Conservation (phyloP, 2,329 filamentous ascomycete genomes). For the Nemania sp. region DNA sequence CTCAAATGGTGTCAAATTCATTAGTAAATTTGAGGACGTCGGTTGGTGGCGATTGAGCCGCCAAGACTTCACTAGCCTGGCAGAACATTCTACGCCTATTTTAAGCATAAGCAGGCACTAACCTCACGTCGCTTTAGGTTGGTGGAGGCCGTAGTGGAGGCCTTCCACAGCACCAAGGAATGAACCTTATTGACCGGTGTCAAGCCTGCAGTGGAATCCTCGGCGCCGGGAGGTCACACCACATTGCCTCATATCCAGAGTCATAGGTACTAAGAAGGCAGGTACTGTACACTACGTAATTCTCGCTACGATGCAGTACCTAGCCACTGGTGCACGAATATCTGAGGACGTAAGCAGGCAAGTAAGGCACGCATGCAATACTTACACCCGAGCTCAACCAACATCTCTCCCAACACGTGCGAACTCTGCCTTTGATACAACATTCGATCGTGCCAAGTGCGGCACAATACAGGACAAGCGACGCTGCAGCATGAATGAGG, state of each 20-base stretch:
- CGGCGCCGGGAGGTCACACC: slow-evolving; percentile 13
- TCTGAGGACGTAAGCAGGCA: too few relatives aligned
- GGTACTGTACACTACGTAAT: too few relatives aligned
- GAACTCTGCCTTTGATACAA: slow-evolving; percentile 13
- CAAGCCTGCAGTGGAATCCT: slow-evolving; percentile 21
- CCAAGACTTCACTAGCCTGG: slow-evolving; percentile 16
- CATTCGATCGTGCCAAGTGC: slow-evolving; percentile 2
- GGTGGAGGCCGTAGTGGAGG: too few relatives aligned
- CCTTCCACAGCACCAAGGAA: too few relatives aligned
- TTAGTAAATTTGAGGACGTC: slow-evolving; percentile 17
- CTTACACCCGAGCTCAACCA: too few relatives aligned
- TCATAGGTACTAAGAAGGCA: too few relatives aligned
- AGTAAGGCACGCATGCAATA: too few relatives aligned
- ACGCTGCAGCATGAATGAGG: slow-evolving; percentile 1
- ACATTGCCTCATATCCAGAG: neutral
- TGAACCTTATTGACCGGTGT: too few relatives aligned
- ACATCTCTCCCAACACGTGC: slow-evolving; percentile 13
- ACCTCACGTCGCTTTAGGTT: too few relatives aligned
- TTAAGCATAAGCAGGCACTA: slow-evolving; percentile 27
- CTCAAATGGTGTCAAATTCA: slow-evolving; percentile 18
- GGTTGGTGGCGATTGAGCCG: slow-evolving; percentile 15
- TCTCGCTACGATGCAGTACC: too few relatives aligned
- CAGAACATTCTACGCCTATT: slow-evolving; percentile 20
- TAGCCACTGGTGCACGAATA: too few relatives aligned
- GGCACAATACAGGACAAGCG: neutral